Evolutionary conservation across 768 basidiomycete genomes (phyloP).

Genomic region (Kwoniella heveanensis): DNA sequence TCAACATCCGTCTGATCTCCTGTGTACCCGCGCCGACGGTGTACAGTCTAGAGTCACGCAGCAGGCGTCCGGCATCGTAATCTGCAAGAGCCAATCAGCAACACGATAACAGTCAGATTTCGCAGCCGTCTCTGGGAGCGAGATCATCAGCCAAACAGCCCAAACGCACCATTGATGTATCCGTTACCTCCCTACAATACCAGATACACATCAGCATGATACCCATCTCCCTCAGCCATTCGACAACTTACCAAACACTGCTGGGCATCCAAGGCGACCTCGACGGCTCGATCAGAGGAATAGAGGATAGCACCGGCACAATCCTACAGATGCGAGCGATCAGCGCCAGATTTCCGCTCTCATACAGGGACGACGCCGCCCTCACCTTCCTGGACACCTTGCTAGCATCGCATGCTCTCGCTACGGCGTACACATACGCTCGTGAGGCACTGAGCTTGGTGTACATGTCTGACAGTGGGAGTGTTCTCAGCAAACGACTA

Average conservation of each 20-base stretch:
- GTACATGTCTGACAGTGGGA: slow-evolving; percentile 71
- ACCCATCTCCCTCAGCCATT: neutral
- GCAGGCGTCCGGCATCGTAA: slow-evolving; percentile 82
- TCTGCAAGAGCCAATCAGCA: no score
- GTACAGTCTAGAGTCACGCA: slow-evolving; percentile 85
- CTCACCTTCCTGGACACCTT: slow-evolving; percentile 53
- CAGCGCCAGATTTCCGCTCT: neutral
- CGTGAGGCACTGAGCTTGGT: slow-evolving; percentile 85
- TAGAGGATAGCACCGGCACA: slow-evolving; percentile 94
- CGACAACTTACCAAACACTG: slow-evolving; percentile 69
- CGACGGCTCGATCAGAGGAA: slow-evolving; percentile 86
- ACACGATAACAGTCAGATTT: no score
- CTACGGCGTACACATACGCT: slow-evolving; percentile 90
- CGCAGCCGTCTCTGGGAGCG: no score
- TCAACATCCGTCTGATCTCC: slow-evolving; percentile 90
- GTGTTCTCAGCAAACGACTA: no score
- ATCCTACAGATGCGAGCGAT: slow-evolving; percentile 65
- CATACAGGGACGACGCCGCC: neutral
- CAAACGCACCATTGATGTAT: slow-evolving; percentile 92
- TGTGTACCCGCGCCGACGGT: slow-evolving; percentile 96
- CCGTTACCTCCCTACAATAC: slow-evolving; percentile 71
- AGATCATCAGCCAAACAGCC: no score
- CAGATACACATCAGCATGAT: neutral
- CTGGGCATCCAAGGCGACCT: slow-evolving; percentile 87
- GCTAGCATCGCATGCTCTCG: slow-evolving; percentile 73